A percentile compares a stretch with the other conserved stretches of the same genome.
Evolutionary conservation across 2,329 filamentous ascomycete species (phyloP).

Genomic region (Triangularia verruculosa): DNA sequence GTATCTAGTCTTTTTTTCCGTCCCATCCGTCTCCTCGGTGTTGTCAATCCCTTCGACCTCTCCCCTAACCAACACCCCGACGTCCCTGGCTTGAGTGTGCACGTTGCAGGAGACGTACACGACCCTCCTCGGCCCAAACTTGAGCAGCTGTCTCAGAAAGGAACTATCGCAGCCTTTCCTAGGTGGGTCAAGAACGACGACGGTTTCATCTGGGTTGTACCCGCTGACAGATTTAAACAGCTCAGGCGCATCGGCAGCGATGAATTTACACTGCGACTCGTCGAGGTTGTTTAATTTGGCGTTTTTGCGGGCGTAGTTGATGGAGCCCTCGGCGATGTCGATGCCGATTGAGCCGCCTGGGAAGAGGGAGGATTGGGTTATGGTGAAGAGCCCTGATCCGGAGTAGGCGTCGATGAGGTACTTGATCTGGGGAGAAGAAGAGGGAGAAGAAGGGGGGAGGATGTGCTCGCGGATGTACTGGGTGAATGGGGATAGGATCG

Average conservation of each 20-base stretch:
- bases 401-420: slow-evolving; percentile 98
- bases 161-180: slow-evolving; percentile 87
- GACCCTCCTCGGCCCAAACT: slow-evolving; percentile 73
- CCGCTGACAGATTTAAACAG: slow-evolving; percentile 71
- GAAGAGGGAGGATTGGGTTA: slow-evolving; percentile 84
- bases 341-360: slow-evolving; percentile 80
- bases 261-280: slow-evolving; percentile 70
- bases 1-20: slow-evolving; percentile 54
- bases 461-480: slow-evolving; percentile 81
- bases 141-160: slow-evolving; percentile 78
- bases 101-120: slow-evolving; percentile 98
- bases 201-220: slow-evolving; percentile 76
- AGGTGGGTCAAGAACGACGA: slow-evolving; percentile 95
- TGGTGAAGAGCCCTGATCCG: slow-evolving; percentile 93
- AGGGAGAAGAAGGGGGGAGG: slow-evolving; percentile 48
- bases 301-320: slow-evolving; percentile 75
- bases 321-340: slow-evolving; percentile 79
- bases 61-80: slow-evolving; percentile 81
- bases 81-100: slow-evolving; percentile 91
- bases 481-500: slow-evolving; percentile 84
- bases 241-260: slow-evolving; percentile 80
- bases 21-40: slow-evolving; percentile 25
- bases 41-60: slow-evolving; percentile 38
- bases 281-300: slow-evolving; percentile 71
- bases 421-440: slow-evolving; percentile 51